Conservation (phyloP, 192 early-diverging fungal species). For the Dispira parvispora region DNA sequence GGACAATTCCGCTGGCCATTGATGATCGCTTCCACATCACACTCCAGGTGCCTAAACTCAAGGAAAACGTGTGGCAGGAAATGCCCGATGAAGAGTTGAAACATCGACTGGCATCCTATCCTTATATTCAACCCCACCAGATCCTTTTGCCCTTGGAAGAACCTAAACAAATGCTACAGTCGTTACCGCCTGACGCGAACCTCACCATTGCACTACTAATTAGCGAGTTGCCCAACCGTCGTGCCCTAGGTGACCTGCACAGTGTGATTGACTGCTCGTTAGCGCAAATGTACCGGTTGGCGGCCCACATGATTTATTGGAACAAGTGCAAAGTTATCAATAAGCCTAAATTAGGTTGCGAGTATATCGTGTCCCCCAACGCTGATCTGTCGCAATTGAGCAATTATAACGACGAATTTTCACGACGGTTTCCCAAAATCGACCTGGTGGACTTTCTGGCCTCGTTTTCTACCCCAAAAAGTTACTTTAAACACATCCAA, state of each 20-base stretch:
- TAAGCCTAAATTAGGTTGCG: slow-evolving; percentile 51
- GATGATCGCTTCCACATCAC: neutral
- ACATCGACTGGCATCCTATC: slow-evolving; percentile 20
- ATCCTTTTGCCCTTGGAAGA: slow-evolving; percentile 70
- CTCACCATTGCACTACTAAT: slow-evolving; percentile 78
- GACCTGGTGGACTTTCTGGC: slow-evolving; percentile 9
- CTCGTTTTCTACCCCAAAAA: slow-evolving; percentile 3
- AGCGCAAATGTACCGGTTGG: slow-evolving; percentile 77
- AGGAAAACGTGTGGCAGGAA: slow-evolving; percentile 3
- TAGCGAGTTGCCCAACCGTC: slow-evolving; percentile 27
- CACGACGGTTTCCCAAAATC: neutral
- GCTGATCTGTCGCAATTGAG: slow-evolving; percentile 39
- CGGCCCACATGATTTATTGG: slow-evolving; percentile 89
- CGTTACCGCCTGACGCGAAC: slow-evolving; percentile 63
- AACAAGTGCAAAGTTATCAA: slow-evolving; percentile 79
- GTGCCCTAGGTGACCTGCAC: slow-evolving; percentile 57
- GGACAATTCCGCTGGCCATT: neutral
- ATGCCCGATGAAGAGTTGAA: neutral
- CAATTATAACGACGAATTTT: slow-evolving; percentile 1
- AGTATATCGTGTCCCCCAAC: slow-evolving; percentile 60
- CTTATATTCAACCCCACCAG: slow-evolving; percentile 72
- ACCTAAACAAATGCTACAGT: slow-evolving; percentile 60
- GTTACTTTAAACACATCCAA: neutral
- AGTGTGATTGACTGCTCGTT: slow-evolving; percentile 78
- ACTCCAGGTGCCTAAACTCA: slow-evolving; percentile 1